Evolutionary conservation across 192 early-diverging fungal genomes (phyloP).

Genomic region (Coemansia sp.): DNA sequence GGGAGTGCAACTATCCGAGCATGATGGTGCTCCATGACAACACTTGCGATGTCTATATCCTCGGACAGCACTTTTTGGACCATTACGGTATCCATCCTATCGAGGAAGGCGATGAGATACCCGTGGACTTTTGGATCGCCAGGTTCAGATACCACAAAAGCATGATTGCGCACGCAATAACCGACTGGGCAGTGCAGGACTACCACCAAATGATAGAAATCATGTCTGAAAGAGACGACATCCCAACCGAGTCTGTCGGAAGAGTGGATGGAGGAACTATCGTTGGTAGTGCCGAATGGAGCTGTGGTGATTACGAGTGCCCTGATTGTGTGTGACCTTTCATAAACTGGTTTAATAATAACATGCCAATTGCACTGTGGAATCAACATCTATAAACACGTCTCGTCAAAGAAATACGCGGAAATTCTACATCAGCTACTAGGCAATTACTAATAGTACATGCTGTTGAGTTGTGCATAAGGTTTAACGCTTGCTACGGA

Average conservation of each 20-base stretch:
- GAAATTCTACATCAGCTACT: no score
- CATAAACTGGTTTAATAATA: no score
- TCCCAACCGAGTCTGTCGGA: not conserved
- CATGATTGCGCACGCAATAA: not conserved
- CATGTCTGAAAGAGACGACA: not conserved
- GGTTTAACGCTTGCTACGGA: no score
- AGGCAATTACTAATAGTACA: no score
- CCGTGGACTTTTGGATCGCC: not conserved
- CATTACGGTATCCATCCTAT: not conserved
- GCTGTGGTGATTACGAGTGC: not conserved
- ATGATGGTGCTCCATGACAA: not conserved
- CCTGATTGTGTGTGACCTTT: not conserved
- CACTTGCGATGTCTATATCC: not conserved
- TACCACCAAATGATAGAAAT: not conserved
- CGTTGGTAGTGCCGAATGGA: not conserved
- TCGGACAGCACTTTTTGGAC: not conserved
- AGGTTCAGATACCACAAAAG: not conserved
- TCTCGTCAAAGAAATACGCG: no score
- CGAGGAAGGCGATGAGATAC: not conserved
- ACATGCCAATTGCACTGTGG: no score
- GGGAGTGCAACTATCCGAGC: not conserved
- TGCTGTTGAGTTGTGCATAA: no score
- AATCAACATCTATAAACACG: no score
- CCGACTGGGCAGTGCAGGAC: not conserved
- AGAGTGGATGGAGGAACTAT: not conserved